These are phyloP conservation scores for Cytospora paraplurivora DNA, from an alignment of 2,329 filamentous ascomycete genomes.

Conservation along the genomic window DNA sequence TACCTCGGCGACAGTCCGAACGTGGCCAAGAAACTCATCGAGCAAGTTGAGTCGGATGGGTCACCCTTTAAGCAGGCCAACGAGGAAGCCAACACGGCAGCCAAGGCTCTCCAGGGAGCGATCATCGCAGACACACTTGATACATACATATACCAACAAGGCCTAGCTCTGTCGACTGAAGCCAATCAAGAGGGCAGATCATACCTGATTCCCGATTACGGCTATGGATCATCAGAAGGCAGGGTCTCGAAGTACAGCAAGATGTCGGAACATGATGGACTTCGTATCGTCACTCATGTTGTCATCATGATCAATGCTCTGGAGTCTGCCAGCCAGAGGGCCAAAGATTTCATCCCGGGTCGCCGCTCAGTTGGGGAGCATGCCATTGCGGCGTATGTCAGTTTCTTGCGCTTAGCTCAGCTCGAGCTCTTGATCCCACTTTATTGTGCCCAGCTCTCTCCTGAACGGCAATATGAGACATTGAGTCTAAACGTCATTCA, in stretches of 20 bases:
- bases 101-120: constrained; percentile 76
- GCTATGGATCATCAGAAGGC: constrained; percentile 39
- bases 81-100: constrained; percentile 62
- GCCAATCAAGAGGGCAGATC: constrained; percentile 47
- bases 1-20: constrained; percentile 58
- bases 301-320: constrained; percentile 68
- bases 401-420: constrained; percentile 70
- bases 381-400: constrained; percentile 79
- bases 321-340: constrained; percentile 46
- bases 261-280: constrained; percentile 61
- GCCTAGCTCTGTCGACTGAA: constrained; percentile 51
- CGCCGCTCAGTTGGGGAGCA: constrained; percentile 55
- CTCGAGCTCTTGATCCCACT: constrained; percentile 80
- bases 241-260: constrained; percentile 53
- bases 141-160: constrained; percentile 61
- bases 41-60: constrained; percentile 57
- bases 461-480: constrained; percentile 65
- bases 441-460: constrained; percentile 79
- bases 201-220: constrained; percentile 46
- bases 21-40: constrained; percentile 61
- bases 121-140: constrained; percentile 67
- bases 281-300: constrained; percentile 70
- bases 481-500: constrained; percentile 78
- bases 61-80: constrained; percentile 46
- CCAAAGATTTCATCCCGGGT: constrained; percentile 43